These are phyloP conservation scores for Claviceps digitariae DNA, from an alignment of 2,329 filamentous ascomycete genomes.

Conservation along the genomic window DNA sequence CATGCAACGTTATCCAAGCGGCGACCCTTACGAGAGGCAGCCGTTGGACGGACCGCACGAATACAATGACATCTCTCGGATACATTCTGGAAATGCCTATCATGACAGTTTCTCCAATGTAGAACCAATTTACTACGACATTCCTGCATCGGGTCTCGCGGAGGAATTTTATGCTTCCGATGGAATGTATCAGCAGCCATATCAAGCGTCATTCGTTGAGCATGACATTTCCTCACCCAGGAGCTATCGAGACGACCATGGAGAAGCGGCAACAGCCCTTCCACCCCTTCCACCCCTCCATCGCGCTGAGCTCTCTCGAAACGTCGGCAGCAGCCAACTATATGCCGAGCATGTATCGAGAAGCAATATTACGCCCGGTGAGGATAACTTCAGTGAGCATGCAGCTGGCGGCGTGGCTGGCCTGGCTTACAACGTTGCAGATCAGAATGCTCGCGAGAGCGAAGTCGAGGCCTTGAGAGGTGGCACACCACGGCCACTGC, in stretches of 20 bases:
- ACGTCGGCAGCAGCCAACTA: slow-evolving; percentile 13
- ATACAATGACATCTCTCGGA: background rate
- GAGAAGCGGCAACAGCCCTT: background rate
- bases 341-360: slow-evolving; percentile 11
- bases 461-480: slow-evolving; percentile 47
- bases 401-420: slow-evolving; percentile 55
- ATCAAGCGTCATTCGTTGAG: background rate
- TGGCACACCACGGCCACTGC: slow-evolving; percentile 19
- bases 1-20: slow-evolving; percentile 20
- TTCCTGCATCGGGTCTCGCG: slow-evolving; percentile 8
- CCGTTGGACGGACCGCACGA: slow-evolving; percentile 16
- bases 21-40: slow-evolving; percentile 23
- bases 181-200: background rate
- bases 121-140: slow-evolving; percentile 17
- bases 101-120: slow-evolving; percentile 1
- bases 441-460: slow-evolving; percentile 49
- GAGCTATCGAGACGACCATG: background rate
- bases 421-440: slow-evolving; percentile 52
- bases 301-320: slow-evolving; percentile 12
- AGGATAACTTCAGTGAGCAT: slow-evolving; percentile 51
- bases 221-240: slow-evolving; percentile 1
- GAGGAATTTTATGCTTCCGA: background rate
- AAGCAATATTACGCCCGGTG: slow-evolving; percentile 41
- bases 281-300: slow-evolving; percentile 7
- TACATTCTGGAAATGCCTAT: slow-evolving; percentile 10